phyloP scores from a whole-genome alignment of 202 grass and related monocot species.

The Schoenoplectus triqueter region DNA sequence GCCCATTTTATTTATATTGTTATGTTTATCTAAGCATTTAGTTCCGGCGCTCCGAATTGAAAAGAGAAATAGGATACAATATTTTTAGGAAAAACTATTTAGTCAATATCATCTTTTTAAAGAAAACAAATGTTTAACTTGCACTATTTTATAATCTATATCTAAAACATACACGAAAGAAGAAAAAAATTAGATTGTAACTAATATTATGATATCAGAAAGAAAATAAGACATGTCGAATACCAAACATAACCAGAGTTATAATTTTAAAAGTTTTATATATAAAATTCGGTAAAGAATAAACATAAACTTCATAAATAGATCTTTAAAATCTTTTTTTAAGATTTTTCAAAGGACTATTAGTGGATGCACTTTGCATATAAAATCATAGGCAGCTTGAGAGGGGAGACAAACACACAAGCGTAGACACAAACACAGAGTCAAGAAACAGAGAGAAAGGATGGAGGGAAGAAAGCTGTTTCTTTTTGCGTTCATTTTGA shows the following conservation, averaged over 20 bases:
- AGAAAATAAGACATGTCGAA: background rate
- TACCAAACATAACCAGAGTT: background rate
- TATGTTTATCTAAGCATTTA: background rate
- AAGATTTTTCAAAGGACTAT: background rate
- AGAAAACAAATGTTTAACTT: background rate
- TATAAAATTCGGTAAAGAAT: background rate
- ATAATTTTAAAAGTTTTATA: background rate
- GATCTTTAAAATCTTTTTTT: background rate
- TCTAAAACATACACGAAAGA: background rate
- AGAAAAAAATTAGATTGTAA: background rate
- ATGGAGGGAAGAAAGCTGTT: conserved; percentile 14
- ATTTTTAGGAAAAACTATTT: background rate
- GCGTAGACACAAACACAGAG: background rate
- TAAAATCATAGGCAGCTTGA: background rate
- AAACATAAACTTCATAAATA: background rate
- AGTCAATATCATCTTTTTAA: background rate
- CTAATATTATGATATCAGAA: background rate
- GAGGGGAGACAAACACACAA: background rate
- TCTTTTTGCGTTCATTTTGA: background rate
- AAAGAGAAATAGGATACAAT: background rate
- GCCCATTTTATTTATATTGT: conserved; percentile 1
- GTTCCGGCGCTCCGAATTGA: background rate
- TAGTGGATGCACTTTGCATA: conserved; percentile 6
- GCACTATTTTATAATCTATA: background rate
- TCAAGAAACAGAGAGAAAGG: background rate